phyloP scores from a whole-genome alignment of 352 stramenopile species.

The Hyaloperonospora arabidopsidis region DNA sequence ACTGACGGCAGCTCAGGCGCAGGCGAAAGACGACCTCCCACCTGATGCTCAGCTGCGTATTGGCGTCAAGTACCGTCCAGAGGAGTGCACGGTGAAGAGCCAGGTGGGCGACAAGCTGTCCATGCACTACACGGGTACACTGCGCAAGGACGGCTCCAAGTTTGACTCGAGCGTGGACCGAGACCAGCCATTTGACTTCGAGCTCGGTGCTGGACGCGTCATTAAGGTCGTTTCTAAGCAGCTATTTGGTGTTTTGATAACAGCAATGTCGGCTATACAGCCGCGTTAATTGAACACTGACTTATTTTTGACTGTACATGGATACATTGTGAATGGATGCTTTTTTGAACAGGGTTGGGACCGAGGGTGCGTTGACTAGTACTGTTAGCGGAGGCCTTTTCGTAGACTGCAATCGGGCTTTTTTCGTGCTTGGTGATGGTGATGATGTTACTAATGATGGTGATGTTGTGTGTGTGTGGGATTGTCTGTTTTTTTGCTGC shows the following conservation, averaged over 20 bases:
- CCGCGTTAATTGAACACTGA: background rate
- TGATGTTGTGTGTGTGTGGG: background rate
- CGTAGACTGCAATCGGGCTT: background rate
- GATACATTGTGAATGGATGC: background rate
- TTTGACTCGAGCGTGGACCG: conserved; percentile 96
- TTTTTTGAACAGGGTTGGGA: conserved; percentile 56
- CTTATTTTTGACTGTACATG: conserved; percentile 6
- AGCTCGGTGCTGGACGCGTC: conserved; percentile 88
- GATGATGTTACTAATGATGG: background rate
- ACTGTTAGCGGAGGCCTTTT: too few species aligned
- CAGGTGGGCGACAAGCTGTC: conserved; percentile 84
- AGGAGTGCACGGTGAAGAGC: conserved; percentile 63
- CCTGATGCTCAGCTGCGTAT: conserved; percentile 61
- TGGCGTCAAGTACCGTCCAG: conserved; percentile 70
- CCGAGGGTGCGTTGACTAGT: conserved; percentile 46
- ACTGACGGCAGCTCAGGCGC: conserved; percentile 32
- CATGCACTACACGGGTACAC: conserved; percentile 94
- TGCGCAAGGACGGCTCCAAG: conserved; percentile 93
- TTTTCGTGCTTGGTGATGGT: background rate
- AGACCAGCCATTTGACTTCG: conserved; percentile 91
- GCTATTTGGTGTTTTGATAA: background rate
- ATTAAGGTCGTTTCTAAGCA: conserved; percentile 76
- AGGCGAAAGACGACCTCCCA: conserved; percentile 68
- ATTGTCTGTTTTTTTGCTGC: conserved; percentile 5
- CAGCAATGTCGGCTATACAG: background rate